These are phyloP conservation scores for Quercus parvula DNA, from an alignment of 306 rosid species.

Conservation along the genomic window DNA sequence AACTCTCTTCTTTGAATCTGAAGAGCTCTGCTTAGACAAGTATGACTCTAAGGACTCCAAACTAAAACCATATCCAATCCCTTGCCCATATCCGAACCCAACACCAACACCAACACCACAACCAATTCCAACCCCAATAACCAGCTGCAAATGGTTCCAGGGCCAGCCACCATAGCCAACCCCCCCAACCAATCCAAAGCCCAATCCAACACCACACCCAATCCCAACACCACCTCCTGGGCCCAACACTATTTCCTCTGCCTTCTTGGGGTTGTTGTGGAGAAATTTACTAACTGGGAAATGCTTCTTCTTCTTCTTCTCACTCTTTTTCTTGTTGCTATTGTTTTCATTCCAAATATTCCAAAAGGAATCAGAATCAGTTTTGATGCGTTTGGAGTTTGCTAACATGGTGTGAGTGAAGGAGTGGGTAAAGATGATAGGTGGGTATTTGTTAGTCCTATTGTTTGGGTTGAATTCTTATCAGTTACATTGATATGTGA, in stretches of 20 bases:
- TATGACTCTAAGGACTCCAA: conserved; percentile 26
- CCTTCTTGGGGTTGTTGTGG: conserved; percentile 16
- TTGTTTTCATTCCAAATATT: conserved; percentile 22
- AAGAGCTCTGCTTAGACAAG: conserved; percentile 12
- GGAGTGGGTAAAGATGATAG: background rate
- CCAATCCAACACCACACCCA: conserved; percentile 45
- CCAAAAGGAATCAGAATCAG: conserved; percentile 31
- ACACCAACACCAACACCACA: conserved; percentile 45
- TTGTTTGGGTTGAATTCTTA: background rate
- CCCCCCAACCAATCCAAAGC: conserved; percentile 44
- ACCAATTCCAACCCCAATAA: conserved; percentile 42
- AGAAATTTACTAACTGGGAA: conserved; percentile 28
- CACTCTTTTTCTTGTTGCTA: background rate
- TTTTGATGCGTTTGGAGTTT: conserved; percentile 3
- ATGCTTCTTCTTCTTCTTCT: conserved; percentile 2
- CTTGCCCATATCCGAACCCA: conserved; percentile 46
- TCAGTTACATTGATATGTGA: background rate
- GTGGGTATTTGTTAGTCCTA: background rate
- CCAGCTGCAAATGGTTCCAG: conserved; percentile 29
- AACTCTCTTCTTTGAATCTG: conserved; percentile 32
- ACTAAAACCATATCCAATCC: conserved; percentile 35
- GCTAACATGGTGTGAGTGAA: background rate
- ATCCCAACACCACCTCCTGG: conserved; percentile 49
- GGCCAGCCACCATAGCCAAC: conserved; percentile 34
- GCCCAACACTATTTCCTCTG: conserved; percentile 26